Evolutionary conservation across 2,329 filamentous ascomycete species (phyloP).

Genomic region (Sphaerulina vaccinii): DNA sequence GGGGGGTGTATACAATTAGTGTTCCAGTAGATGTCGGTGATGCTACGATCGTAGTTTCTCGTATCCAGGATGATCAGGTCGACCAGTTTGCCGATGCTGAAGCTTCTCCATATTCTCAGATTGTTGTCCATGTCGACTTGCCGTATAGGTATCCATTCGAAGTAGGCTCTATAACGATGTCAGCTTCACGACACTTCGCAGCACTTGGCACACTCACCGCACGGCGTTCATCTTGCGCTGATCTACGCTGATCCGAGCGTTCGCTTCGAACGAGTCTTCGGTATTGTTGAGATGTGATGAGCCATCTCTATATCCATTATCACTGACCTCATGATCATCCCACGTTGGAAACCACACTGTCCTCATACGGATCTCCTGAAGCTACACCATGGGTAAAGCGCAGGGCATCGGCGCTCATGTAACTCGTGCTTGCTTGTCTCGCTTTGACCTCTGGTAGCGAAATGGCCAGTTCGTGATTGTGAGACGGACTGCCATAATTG

Average conservation of each 20-base stretch:
- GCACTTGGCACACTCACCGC: too few relatives aligned
- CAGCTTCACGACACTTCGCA: too few relatives aligned
- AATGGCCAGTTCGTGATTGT: slow-evolving; percentile 62
- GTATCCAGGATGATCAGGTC: slow-evolving; percentile 48
- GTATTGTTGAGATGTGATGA: slow-evolving; percentile 44
- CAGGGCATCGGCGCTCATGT: slow-evolving; percentile 49
- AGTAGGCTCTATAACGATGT: slow-evolving; percentile 42
- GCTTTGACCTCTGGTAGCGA: slow-evolving; percentile 60
- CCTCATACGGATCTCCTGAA: slow-evolving; percentile 46
- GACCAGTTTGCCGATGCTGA: slow-evolving; percentile 43
- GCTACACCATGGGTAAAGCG: slow-evolving; percentile 59
- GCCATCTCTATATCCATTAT: slow-evolving; percentile 46
- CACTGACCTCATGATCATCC: slow-evolving; percentile 42
- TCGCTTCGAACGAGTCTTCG: slow-evolving; percentile 42
- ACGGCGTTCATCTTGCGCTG: slow-evolving; percentile 50
- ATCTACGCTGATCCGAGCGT: slow-evolving; percentile 43
- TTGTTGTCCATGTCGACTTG: slow-evolving; percentile 48
- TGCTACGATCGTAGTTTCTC: slow-evolving; percentile 44
- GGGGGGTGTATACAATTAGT: slow-evolving; percentile 22
- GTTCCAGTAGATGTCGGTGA: slow-evolving; percentile 40
- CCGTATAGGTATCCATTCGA: slow-evolving; percentile 46
- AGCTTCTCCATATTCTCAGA: slow-evolving; percentile 44
- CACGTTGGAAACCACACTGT: slow-evolving; percentile 46
- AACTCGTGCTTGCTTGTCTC: slow-evolving; percentile 46
- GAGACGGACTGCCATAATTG: slow-evolving; percentile 66